Percentiles rank a stretch among this genome's conserved stretches.
phyloP scores from a whole-genome alignment of 179 eudicot species.

The Amaranthus tricolor region DNA sequence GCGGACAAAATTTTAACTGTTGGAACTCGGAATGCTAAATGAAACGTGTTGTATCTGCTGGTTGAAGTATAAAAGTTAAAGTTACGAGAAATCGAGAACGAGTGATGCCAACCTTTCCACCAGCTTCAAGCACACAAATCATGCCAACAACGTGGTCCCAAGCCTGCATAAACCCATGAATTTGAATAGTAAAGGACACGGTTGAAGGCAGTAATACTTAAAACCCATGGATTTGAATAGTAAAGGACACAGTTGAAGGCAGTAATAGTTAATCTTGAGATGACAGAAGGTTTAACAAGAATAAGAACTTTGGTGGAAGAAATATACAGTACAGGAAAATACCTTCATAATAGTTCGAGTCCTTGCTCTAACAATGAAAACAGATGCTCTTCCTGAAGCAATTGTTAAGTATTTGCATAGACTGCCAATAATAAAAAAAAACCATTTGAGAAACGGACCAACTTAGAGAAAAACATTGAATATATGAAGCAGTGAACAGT shows the following conservation, averaged over 20 bases:
- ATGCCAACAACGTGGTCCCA: slow-evolving; percentile 99
- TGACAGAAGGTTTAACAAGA: not conserved
- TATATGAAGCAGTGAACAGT: slow-evolving; percentile 5
- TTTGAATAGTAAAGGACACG: slow-evolving; percentile 17
- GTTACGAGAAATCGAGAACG: not conserved
- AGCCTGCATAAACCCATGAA: slow-evolving; percentile 38
- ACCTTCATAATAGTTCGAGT: slow-evolving; percentile 58
- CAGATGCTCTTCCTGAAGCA: slow-evolving; percentile 85
- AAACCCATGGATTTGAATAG: slow-evolving; percentile 17
- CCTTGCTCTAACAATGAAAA: slow-evolving; percentile 57
- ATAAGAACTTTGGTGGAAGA: not conserved
- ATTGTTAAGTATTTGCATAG: slow-evolving; percentile 86
- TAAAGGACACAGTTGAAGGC: not conserved
- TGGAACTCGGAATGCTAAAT: not conserved
- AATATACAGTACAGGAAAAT: slow-evolving; percentile 8
- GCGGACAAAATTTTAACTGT: not conserved
- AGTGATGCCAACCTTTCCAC: slow-evolving; percentile 68
- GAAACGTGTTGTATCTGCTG: slow-evolving; percentile 6
- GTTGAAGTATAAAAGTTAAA: not conserved
- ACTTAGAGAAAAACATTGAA: not conserved
- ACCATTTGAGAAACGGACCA: not conserved
- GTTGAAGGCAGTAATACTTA: not conserved
- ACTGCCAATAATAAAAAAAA: slow-evolving; percentile 34
- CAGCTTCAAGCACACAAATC: slow-evolving; percentile 93
- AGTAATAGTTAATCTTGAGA: not conserved